Conservation (phyloP, 148 eudicot genomes). For the Oxyria digyna region DNA sequence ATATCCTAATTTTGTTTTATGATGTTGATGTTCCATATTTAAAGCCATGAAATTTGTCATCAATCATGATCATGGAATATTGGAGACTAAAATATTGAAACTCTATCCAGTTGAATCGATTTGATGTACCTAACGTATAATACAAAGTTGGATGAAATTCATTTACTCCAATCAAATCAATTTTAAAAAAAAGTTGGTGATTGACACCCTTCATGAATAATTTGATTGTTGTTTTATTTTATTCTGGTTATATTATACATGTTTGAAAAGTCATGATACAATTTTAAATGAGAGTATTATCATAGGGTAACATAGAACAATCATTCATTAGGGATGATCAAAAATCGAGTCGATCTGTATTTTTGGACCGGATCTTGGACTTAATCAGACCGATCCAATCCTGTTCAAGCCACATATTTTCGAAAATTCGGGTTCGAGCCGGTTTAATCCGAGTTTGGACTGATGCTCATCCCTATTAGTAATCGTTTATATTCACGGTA, state of each 20-base stretch:
- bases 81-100: background rate
- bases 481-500: too few relatives aligned
- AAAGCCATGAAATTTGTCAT: too few relatives aligned
- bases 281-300: background rate
- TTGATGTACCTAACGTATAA: background rate
- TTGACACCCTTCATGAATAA: background rate
- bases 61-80: background rate
- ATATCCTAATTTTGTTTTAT: background rate
- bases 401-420: too few relatives aligned
- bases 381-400: too few relatives aligned
- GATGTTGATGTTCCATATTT: background rate
- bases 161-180: background rate
- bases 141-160: background rate
- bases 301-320: too few relatives aligned
- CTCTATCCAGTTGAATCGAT: background rate
- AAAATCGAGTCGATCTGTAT: too few relatives aligned
- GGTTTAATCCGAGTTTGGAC: too few relatives aligned
- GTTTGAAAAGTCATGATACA: background rate
- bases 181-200: background rate
- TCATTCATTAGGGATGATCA: too few relatives aligned
- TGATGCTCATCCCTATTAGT: too few relatives aligned
- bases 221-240: background rate
- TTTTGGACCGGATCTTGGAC: too few relatives aligned
- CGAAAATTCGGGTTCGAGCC: too few relatives aligned
- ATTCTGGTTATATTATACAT: background rate